phyloP scores from a whole-genome alignment of 139 green algal genomes.

The Astrephomene gubernaculifera region DNA sequence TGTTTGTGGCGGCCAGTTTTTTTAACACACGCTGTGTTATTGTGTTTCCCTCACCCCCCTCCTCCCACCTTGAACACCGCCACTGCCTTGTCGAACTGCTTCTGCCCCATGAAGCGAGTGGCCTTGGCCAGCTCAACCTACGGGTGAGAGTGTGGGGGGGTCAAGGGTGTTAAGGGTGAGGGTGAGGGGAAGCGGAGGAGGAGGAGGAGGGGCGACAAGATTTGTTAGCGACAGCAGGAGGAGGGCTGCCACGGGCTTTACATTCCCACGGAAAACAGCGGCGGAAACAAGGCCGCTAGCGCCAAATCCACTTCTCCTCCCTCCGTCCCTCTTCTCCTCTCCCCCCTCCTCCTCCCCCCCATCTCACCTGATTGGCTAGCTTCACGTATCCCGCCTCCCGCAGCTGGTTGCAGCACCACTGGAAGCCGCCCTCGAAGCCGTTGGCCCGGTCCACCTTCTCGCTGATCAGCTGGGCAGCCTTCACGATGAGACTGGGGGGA shows the following conservation, averaged over 20 bases:
- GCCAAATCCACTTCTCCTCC: too few species aligned
- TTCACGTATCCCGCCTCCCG: slow-evolving; percentile 50
- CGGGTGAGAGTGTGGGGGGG: too few species aligned
- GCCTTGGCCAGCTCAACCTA: slow-evolving; percentile 84
- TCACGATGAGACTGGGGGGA: slow-evolving; percentile 63
- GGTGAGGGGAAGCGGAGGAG: not conserved
- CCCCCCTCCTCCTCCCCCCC: too few species aligned
- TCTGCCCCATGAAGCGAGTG: slow-evolving; percentile 67
- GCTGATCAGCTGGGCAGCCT: slow-evolving; percentile 73
- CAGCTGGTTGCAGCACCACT: slow-evolving; percentile 76
- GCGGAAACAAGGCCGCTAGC: too few species aligned
- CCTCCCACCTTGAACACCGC: slow-evolving; percentile 74
- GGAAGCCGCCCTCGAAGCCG: slow-evolving; percentile 71
- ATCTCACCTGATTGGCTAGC: slow-evolving; percentile 59
- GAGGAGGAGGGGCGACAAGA: too few species aligned
- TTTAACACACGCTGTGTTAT: too few species aligned
- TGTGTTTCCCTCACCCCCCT: too few species aligned
- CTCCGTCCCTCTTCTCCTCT: not conserved
- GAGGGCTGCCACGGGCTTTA: too few species aligned
- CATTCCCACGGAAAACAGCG: too few species aligned
- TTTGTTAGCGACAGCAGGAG: too few species aligned
- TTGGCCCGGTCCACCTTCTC: slow-evolving; percentile 65
- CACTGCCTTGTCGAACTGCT: slow-evolving; percentile 78
- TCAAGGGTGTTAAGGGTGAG: too few species aligned
- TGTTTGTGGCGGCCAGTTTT: too few species aligned